A percentile compares a stretch with the other conserved stretches of the same genome.
Conservation (phyloP, 2,329 filamentous ascomycete genomes). For the Fusarium albidum region DNA sequence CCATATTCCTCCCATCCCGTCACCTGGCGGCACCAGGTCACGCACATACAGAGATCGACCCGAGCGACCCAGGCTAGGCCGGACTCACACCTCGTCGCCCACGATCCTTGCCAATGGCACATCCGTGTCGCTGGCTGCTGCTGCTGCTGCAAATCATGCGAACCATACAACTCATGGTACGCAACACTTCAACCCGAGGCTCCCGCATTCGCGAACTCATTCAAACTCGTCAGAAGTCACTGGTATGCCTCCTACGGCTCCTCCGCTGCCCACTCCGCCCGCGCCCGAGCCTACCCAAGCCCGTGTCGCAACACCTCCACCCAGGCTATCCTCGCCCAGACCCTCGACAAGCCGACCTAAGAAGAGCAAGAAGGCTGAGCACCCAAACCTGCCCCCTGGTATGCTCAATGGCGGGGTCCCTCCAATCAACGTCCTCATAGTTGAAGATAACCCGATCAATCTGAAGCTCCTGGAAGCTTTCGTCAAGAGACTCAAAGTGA, state of each 20-base stretch:
- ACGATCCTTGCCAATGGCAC: conserved; percentile 66
- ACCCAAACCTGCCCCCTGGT: conserved; percentile 62
- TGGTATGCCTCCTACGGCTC: conserved; percentile 55
- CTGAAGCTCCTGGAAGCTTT: conserved; percentile 92
- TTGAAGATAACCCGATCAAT: conserved; percentile 99
- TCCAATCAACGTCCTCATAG: conserved; percentile 96
- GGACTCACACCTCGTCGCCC: conserved; percentile 84
- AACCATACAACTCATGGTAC: conserved; percentile 47
- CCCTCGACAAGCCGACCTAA: conserved; percentile 54
- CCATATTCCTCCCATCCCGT: conserved; percentile 81
- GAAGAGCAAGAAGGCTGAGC: conserved; percentile 62
- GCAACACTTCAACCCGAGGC: conserved; percentile 48
- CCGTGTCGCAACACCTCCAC: conserved; percentile 63
- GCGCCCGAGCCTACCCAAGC: conserved; percentile 54
- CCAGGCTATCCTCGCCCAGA: conserved; percentile 58
- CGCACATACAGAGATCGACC: conserved; percentile 65
- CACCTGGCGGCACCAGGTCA: conserved; percentile 73
- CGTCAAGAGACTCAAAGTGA: conserved; percentile 93
- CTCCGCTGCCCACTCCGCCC: conserved; percentile 60
- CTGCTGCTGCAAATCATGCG: conserved; percentile 42
- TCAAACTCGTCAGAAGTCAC: conserved; percentile 65
- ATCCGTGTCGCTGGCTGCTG: conserved; percentile 44
- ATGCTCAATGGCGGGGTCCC: conserved; percentile 85
- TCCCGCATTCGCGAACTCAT: conserved; percentile 64
- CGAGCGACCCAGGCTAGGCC: conserved; percentile 67